Base-by-base conservation (phyloP, 148 eudicot genomes). In the Persicaria maculosa region DNA sequence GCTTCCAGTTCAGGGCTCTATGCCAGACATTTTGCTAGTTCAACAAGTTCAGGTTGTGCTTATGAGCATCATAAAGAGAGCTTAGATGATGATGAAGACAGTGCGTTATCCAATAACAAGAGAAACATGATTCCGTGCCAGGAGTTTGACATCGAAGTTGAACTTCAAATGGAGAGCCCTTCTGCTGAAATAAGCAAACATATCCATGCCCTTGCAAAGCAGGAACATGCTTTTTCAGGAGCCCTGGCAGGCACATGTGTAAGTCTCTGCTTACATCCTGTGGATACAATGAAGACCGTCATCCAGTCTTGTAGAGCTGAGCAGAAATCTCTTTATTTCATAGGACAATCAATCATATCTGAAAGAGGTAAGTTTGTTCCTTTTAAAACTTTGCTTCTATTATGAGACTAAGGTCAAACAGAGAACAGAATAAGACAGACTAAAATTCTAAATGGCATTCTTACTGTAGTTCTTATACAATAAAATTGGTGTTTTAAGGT, bases 191-290 rank as follows among this genome's bases (percentile, higher is more conserved):
- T 72, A 73, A 70, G 75, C 77, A 81, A 75, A 72, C 77, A 77
- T 67, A 76, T 71, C 68, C 74, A 74, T 52, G 52, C 81, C 45
- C 79, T 85, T 83, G 96, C 97, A 79, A 89, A 85, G 77, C 89
- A 88, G 77, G 88, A 92, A 77, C 97, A 95, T 87, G 98, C 97
- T 72, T 81, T 86, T 83, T 88, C 97, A 45, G 98, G 98, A 77
- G 98, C 98, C 76, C 83, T 92, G 79, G 92, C 97, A 71, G 98
- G 98, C 73, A 76, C 88, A 77, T 85, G 80, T 82, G 98, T 95
- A 57, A 95, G 97, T 83, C 77, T 95, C 46, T 95, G 91, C 85
- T 82, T 95, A 70, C 98, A 95, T 84, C 98, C 98, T 14, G 76
- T 95, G 68, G 98, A 95, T 85, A 95, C 98, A 44, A 74, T 95